Evolutionary conservation across 2,329 filamentous ascomycete genomes (phyloP).

Genomic region (Diaporthe caulivora): DNA sequence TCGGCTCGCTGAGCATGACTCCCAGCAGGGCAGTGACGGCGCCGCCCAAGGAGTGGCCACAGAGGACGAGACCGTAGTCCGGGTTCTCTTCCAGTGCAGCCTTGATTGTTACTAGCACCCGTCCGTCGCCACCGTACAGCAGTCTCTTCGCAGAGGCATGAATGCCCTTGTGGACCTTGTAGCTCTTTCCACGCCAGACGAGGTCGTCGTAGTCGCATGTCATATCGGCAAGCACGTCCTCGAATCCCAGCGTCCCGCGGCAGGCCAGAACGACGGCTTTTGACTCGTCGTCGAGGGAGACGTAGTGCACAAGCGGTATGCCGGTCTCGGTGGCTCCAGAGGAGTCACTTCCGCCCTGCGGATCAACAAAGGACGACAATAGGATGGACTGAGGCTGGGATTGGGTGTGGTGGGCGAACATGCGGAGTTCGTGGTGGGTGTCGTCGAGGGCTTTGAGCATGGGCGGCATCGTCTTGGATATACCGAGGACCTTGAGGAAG

Average conservation of each 20-base stretch:
- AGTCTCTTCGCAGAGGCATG: conserved; percentile 78
- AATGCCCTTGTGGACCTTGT: conserved; percentile 81
- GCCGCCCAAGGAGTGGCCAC: conserved; percentile 77
- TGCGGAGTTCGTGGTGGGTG: conserved; percentile 71
- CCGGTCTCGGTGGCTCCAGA: conserved; percentile 74
- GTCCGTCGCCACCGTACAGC: conserved; percentile 75
- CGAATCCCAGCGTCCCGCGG: conserved; percentile 78
- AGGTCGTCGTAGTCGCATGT: conserved; percentile 80
- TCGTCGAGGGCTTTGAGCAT: conserved; percentile 57
- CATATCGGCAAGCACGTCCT: conserved; percentile 80
- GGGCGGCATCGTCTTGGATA: conserved; percentile 62
- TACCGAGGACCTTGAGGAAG: conserved; percentile 73
- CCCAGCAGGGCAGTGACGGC: conserved; percentile 78
- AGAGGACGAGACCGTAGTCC: conserved; percentile 78
- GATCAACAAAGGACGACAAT: conserved; percentile 78
- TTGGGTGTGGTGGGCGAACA: conserved; percentile 73
- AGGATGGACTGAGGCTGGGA: conserved; percentile 70
- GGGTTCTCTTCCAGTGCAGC: conserved; percentile 75
- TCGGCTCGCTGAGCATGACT: conserved; percentile 77
- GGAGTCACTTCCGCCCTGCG: conserved; percentile 74
- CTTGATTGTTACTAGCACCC: conserved; percentile 75
- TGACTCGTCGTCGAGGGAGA: conserved; percentile 78
- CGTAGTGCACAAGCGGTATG: conserved; percentile 79
- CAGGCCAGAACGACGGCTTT: conserved; percentile 80
- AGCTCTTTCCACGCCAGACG: conserved; percentile 71